phyloP scores from a whole-genome alignment of 2,329 filamentous ascomycete genomes.

The Ciborinia camelliae region DNA sequence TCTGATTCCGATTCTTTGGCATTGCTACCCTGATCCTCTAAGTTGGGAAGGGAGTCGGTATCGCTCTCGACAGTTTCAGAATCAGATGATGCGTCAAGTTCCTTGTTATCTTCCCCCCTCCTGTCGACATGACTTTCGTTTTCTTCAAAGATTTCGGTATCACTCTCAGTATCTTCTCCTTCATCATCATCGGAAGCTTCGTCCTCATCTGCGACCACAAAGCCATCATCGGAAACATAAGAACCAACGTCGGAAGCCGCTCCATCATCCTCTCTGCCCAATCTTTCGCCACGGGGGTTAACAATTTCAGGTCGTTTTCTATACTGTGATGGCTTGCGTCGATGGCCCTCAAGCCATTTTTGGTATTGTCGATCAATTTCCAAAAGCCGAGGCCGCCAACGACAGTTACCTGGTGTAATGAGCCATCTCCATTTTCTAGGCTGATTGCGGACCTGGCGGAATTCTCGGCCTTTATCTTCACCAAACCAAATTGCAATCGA shows the following conservation, averaged over 20 bases:
- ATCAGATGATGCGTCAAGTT: no score
- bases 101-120: neutral
- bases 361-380: slow-evolving; percentile 5
- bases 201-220: neutral
- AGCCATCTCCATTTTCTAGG: neutral
- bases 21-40: neutral
- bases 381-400: no score
- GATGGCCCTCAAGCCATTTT: neutral
- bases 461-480: slow-evolving; percentile 8
- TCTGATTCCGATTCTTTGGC: neutral
- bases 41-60: no score
- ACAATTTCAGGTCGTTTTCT: neutral
- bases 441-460: neutral
- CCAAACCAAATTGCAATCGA: slow-evolving; percentile 14
- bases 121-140: neutral
- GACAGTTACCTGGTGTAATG: no score
- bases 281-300: neutral
- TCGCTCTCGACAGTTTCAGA: no score
- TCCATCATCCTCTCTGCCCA: neutral
- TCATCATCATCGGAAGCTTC: slow-evolving; percentile 1
- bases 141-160: no score
- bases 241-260: neutral
- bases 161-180: neutral
- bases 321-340: no score
- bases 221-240: slow-evolving; percentile 1